Conservation (phyloP, 2,329 filamentous ascomycete genomes). For the Calonectria pseudoturangicola region DNA sequence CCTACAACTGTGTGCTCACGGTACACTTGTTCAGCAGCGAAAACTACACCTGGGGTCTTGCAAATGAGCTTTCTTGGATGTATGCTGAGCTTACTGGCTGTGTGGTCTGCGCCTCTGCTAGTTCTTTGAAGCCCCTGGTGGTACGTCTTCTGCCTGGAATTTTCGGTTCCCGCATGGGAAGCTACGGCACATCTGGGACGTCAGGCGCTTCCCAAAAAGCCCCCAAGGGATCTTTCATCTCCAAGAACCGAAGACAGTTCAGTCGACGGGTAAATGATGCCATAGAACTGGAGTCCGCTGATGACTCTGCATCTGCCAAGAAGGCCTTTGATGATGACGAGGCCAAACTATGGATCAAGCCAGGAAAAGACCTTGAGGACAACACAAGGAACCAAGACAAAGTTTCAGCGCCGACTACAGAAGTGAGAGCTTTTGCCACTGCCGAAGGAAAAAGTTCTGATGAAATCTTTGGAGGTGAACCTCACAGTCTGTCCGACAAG, state of each 20-base stretch:
- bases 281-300: slow-evolving; percentile 49
- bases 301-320: slow-evolving; percentile 46
- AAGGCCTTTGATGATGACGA: slow-evolving; percentile 48
- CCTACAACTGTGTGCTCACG: slow-evolving; percentile 50
- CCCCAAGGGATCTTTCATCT: neutral
- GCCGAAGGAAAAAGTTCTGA: neutral
- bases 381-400: neutral
- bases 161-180: slow-evolving; percentile 37
- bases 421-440: slow-evolving; percentile 6
- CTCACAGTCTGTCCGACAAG: neutral
- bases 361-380: slow-evolving; percentile 7
- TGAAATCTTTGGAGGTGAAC: neutral
- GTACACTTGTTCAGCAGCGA: slow-evolving; percentile 46
- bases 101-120: slow-evolving; percentile 51
- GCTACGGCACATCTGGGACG: slow-evolving; percentile 1
- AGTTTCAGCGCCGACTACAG: neutral
- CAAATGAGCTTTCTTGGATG: slow-evolving; percentile 52
- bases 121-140: slow-evolving; percentile 50
- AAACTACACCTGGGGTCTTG: slow-evolving; percentile 51
- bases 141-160: slow-evolving; percentile 42
- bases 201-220: slow-evolving; percentile 9
- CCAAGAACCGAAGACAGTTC: slow-evolving; percentile 41
- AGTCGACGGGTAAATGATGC: slow-evolving; percentile 48
- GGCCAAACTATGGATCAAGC: slow-evolving; percentile 42
- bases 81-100: slow-evolving; percentile 51